Base-by-base conservation (phyloP, 192 early-diverging fungal species). In the Ambispora gerdemannii region DNA sequence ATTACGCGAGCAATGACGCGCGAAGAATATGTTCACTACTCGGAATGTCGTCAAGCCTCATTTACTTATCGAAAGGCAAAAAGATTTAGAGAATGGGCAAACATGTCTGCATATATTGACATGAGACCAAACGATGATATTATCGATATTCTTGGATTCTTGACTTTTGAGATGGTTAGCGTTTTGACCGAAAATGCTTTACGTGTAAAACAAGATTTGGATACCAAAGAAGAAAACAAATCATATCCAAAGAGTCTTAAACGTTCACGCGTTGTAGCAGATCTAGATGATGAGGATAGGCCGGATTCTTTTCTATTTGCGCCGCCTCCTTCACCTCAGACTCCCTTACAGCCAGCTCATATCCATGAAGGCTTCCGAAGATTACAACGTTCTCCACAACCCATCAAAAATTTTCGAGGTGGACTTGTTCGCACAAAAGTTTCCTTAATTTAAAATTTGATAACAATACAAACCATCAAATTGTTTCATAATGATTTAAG, bases 11-110 rank as follows among this genome's bases (percentile, higher is more conserved):
- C 86, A 17, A 99, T 99, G 97, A 92, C 94, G 24, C 89, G 95
- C 70, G 95, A 96, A n/a, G 93, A 99, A 79, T 99, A 99, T 76
- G 94, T 97, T 25, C 93, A 96, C 81, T 99, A 95, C 72, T 95
- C 96, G 4, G 95, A 98, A 77, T 97, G 95, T 77, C 85, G 96
- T n/a, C 95, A 97, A 78, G 95, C 97, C 7, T 94, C 92, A 8
- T 99, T 99, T 63, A 96, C 93, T 3, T 98, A 91, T 80, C 92
- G 95, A 59, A 96, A 96, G 74, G 81, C 82, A 47, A 95, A 96
- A 75, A 81, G 92, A 60, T 99, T 99, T 75, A 83, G 93, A 33
- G 95, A 98, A 67, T 99, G 96, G 96, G 91, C 92, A 47, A 87
- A 92, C 53, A 94, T 99, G 92, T 83, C 87, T 3, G 79, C 86